These are phyloP conservation scores for Aspergillus panamensis DNA, from an alignment of 495 filamentous ascomycete genomes.

Conservation along the genomic window DNA sequence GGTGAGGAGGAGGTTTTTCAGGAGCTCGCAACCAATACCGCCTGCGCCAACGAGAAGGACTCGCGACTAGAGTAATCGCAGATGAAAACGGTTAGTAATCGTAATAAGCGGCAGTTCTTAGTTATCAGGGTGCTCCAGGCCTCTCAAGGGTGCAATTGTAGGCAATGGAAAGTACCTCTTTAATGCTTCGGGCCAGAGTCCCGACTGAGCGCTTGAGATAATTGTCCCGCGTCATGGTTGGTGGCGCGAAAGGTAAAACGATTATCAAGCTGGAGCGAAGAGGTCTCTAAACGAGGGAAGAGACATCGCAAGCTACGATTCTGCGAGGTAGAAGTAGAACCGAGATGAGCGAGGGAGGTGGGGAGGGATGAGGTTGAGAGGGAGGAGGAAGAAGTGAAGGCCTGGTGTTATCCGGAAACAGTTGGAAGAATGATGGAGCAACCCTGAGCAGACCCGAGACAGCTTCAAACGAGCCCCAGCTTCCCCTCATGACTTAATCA, in stretches of 20 bases:
- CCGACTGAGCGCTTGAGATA: slow-evolving; percentile 63
- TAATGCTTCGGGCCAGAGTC: slow-evolving; percentile 55
- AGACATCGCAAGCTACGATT: slow-evolving; percentile 19
- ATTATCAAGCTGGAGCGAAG: slow-evolving; percentile 10
- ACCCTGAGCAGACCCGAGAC: neutral
- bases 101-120: neutral
- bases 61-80: slow-evolving; percentile 56
- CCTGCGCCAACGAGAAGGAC: slow-evolving; percentile 95
- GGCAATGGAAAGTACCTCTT: slow-evolving; percentile 49
- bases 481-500: neutral
- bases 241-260: slow-evolving; percentile 10
- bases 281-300: slow-evolving; percentile 7
- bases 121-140: neutral
- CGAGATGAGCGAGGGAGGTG: slow-evolving; percentile 7
- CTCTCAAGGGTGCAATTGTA: neutral
- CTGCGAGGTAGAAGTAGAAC: neutral
- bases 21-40: slow-evolving; percentile 94
- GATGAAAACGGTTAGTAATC: slow-evolving; percentile 18
- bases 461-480: slow-evolving; percentile 5
- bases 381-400: slow-evolving; percentile 15
- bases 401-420: slow-evolving; percentile 9
- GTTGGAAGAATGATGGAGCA: slow-evolving; percentile 16
- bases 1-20: slow-evolving; percentile 92
- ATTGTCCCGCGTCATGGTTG: slow-evolving; percentile 51
- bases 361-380: slow-evolving; percentile 12